Evolutionary conservation across 495 filamentous ascomycete genomes (phyloP).

Genomic region (Penicillium samsonianum): DNA sequence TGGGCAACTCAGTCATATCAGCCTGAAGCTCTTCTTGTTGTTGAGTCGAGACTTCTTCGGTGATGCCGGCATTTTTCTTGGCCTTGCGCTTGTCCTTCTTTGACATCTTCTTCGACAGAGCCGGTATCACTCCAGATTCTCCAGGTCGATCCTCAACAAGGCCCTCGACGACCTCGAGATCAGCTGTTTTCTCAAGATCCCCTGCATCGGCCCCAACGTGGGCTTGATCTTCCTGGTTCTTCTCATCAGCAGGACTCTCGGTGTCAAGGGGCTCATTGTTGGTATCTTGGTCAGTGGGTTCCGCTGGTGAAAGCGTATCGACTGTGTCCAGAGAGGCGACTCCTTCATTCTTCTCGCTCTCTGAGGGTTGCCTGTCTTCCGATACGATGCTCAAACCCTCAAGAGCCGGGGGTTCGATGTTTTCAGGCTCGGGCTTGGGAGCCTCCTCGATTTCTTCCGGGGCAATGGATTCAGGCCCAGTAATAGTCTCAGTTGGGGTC

Average conservation of each 20-base stretch:
- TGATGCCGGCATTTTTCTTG: slow-evolving; percentile 26
- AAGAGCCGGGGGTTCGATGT: background rate
- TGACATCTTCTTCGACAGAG: slow-evolving; percentile 33
- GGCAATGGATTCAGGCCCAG: background rate
- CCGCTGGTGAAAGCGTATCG: slow-evolving; percentile 6
- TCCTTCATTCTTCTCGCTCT: slow-evolving; percentile 2
- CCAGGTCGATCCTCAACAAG: slow-evolving; percentile 9
- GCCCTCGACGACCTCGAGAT: slow-evolving; percentile 13
- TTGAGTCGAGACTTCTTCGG: slow-evolving; percentile 12
- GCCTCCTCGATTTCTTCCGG: slow-evolving; percentile 2
- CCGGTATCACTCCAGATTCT: slow-evolving; percentile 9
- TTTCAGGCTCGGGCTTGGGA: slow-evolving; percentile 11
- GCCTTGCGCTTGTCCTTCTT: slow-evolving; percentile 45
- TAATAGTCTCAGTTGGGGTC: background rate
- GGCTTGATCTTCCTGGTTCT: background rate
- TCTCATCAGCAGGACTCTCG: background rate
- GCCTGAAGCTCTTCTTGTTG: slow-evolving; percentile 10
- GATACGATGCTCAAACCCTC: background rate
- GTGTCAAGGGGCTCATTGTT: background rate
- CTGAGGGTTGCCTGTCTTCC: background rate
- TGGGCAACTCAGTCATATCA: background rate
- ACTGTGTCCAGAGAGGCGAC: slow-evolving; percentile 17
- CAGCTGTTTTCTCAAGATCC: slow-evolving; percentile 20
- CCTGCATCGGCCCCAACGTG: background rate
- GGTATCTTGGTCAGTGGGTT: slow-evolving; percentile 7